Base-by-base conservation (phyloP, 2,329 filamentous ascomycete species). In the Cladosporium phlei region DNA sequence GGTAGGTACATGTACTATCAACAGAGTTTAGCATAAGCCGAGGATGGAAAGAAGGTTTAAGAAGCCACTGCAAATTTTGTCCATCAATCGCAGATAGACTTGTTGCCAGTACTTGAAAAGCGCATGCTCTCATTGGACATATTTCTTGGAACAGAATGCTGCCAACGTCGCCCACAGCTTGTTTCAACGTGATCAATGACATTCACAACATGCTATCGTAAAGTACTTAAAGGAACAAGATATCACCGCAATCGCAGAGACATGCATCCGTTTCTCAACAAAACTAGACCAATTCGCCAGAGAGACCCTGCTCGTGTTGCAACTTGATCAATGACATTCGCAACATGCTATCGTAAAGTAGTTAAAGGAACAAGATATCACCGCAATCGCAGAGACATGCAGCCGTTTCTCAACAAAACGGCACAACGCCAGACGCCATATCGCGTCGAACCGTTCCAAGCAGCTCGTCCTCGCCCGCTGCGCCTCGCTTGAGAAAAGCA, bases 311-410 rank as follows among this genome's bases (percentile, higher is more conserved):
- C n/a, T n/a, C n/a, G n/a, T n/a, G 34, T 22, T 25, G 27, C 32
- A 29, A 37, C 32, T 32, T 45, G 42, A 45, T 45, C 42, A 45
- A 37, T 45, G 42, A 45, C 42, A 37, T 45, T 37, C 40, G 32
- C 30, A 34, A 35, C 42, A 45, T 45, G 42, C 42, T 45, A 45
- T 45, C 42, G 42, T 45, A 45, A 45, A 37, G 24, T 43, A 43
- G 29, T 25, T 19, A 25, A 33, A 32, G 33, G 9, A 25, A 32
- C 28, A 45, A 29, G 32, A 45, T 17, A 45, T 29, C 27, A 29
- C 42, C 42, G 42, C 42, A 45, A 19, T 32, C 40, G 30, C 40
- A 44, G 30, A 25, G 24, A 35, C 30, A 44, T 25, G 16, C 29
- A 20, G 16, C 30, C 21, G 30, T 28, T 33, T 29, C 21, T 33